Evolutionary conservation across 225 moss, liverwort and hornwort species (phyloP).

Genomic region (Climacium dendroides): DNA sequence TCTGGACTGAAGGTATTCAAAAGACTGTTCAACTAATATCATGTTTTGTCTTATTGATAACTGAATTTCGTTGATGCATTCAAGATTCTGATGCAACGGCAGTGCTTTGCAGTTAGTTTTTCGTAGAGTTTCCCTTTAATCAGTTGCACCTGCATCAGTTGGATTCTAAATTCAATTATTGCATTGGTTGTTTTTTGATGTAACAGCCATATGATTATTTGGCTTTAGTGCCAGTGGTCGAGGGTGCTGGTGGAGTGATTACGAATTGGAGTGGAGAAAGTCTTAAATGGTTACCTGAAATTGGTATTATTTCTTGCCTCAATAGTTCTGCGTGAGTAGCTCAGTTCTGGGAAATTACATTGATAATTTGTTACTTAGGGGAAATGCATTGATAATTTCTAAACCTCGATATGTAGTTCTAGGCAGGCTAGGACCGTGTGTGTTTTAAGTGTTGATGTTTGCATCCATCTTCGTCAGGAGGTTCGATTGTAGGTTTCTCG

Average conservation of each 20-base stretch:
- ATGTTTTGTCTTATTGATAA: neutral
- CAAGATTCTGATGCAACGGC: neutral
- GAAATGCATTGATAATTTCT: neutral
- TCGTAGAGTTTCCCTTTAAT: neutral
- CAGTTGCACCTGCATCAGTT: neutral
- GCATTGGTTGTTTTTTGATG: neutral
- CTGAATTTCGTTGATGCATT: neutral
- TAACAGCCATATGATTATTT: conserved; percentile 88
- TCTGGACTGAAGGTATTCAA: conserved; percentile 76
- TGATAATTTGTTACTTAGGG: neutral
- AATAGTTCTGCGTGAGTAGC: neutral
- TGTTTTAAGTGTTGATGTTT: neutral
- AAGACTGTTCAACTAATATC: neutral
- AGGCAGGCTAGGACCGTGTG: neutral
- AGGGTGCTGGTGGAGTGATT: conserved; percentile 89
- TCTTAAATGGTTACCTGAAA: conserved; percentile 69
- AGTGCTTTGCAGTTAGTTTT: neutral
- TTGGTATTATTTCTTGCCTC: conserved; percentile 21
- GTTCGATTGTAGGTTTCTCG: neutral
- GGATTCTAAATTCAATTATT: neutral
- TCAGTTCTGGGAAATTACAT: neutral
- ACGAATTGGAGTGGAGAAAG: conserved; percentile 80
- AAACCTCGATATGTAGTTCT: neutral
- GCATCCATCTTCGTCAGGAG: neutral
- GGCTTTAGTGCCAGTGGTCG: conserved; percentile 87